Evolutionary conservation across 805 yeast species (phyloP), one percentile per base, ranked within the genome.

Genomic region (Lachancea meyersii): DNA sequence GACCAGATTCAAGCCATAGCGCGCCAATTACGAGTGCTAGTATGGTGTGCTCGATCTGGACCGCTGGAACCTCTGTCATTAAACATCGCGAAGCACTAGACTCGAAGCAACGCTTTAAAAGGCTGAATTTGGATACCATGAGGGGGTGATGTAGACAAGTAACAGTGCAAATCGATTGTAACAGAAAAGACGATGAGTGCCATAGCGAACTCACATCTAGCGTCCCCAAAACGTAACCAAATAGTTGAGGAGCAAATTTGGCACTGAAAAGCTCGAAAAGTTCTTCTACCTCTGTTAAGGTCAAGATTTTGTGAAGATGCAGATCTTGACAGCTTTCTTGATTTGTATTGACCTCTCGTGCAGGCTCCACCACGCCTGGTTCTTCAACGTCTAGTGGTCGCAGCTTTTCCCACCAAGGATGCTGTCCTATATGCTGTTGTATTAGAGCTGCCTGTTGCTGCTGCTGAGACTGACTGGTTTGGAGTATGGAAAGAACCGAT

Each of bases 1-100:
- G 83, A 14, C 76, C 72, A 47, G 80, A 73, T 17, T 80, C 73
- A 36, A 80, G 69, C 86, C 86, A 81, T 52, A 80, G 77, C 36
- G 84, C 80, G 48, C 83, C 79, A 20, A 80, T 70, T 32, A 80
- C 72, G 30, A 81, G 64, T 0, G 82, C 84, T 17, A 80, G 64
- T n/a, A 80, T 75, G 0, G 80, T 75, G 54, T 79, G 73, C 55
- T 76, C 76, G 1, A 76, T 76, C 1, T 57, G 47, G 47, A 73
- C 79, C 23, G 61, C 65, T 4, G 58, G 57, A 2, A 67, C 67
- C 39, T 59, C 51, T 22, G 46, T 37, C 41, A 43, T 41, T 14
- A 50, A 58, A 61, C 19, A 66, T 42, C n/a, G 69, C 48, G 40
- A 55, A 47, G 28, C 67, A 57, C 48, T 68, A 54, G 27, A 54